phyloP scores from a whole-genome alignment of 2,329 filamentous ascomycete species.

The Madurella fahalii region DNA sequence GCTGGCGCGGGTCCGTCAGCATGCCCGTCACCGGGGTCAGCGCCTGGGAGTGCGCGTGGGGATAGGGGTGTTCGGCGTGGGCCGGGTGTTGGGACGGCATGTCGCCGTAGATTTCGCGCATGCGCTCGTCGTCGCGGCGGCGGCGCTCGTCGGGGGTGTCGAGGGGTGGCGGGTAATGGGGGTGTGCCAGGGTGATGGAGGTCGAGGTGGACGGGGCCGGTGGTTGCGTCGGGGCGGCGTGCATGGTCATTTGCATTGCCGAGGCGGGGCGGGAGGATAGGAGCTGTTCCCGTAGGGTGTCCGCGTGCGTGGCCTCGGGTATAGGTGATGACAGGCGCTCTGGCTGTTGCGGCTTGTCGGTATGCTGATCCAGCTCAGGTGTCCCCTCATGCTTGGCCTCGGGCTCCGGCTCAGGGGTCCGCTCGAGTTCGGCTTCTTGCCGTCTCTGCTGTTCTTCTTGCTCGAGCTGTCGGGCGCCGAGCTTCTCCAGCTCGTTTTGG shows the following conservation, averaged over 20 bases:
- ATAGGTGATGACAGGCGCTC: neutral
- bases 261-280: conserved; percentile 16
- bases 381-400: neutral
- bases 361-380: conserved; percentile 27
- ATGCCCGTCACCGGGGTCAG: neutral
- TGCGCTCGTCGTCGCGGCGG: conserved; percentile 45
- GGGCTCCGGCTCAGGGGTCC: neutral
- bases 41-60: neutral
- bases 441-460: conserved; percentile 38
- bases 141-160: conserved; percentile 34
- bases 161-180: conserved; percentile 15
- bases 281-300: conserved; percentile 2
- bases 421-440: conserved; percentile 19
- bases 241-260: conserved; percentile 9
- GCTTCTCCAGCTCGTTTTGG: conserved; percentile 56
- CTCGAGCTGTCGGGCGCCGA: conserved; percentile 39
- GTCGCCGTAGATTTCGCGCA: conserved; percentile 51
- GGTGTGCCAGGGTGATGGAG: conserved; percentile 8
- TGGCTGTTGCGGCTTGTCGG: conserved; percentile 18
- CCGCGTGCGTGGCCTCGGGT: neutral
- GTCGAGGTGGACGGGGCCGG: conserved; percentile 15
- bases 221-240: conserved; percentile 21
- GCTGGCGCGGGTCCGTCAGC: neutral
- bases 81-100: neutral
- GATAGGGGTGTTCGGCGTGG: neutral